These are phyloP conservation scores for Saccharata proteae DNA, from an alignment of 2,329 filamentous ascomycete species.

Conservation along the genomic window DNA sequence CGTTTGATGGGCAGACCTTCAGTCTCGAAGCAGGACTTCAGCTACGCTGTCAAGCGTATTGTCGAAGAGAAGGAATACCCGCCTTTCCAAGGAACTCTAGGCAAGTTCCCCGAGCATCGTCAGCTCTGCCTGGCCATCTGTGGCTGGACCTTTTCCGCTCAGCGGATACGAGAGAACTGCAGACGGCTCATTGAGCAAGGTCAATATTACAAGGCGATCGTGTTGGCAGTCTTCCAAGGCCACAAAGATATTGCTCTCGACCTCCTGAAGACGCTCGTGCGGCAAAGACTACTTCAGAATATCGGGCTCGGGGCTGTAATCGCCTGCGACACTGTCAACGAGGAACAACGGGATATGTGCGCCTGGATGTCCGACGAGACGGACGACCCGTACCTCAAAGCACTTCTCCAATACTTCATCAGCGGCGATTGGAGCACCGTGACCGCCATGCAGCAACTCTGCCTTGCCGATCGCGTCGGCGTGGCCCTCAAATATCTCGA, in stretches of 20 bases:
- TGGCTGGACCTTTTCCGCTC: slow-evolving; percentile 51
- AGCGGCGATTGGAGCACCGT: slow-evolving; percentile 66
- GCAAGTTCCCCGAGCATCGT: slow-evolving; percentile 56
- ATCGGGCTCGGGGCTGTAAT: slow-evolving; percentile 37
- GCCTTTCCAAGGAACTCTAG: slow-evolving; percentile 50
- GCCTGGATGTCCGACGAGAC: slow-evolving; percentile 51
- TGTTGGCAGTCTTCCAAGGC: slow-evolving; percentile 62
- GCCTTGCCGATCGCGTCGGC: slow-evolving; percentile 61
- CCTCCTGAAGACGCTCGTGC: slow-evolving; percentile 56
- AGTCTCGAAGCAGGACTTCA: slow-evolving; percentile 44
- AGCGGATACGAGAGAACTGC: slow-evolving; percentile 37
- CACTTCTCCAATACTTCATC: slow-evolving; percentile 65
- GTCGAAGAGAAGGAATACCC: slow-evolving; percentile 52
- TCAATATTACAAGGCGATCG: slow-evolving; percentile 63
- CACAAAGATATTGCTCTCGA: slow-evolving; percentile 56
- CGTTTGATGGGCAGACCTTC: slow-evolving; percentile 13
- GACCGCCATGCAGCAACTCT: slow-evolving; percentile 59
- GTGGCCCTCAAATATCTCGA: slow-evolving; percentile 63
- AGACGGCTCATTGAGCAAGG: slow-evolving; percentile 39
- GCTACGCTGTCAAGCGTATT: slow-evolving; percentile 45
- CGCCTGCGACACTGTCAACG: slow-evolving; percentile 37
- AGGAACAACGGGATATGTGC: slow-evolving; percentile 50
- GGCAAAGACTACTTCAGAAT: slow-evolving; percentile 51
- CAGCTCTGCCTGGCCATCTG: slow-evolving; percentile 66
- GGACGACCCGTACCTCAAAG: slow-evolving; percentile 67